Conservation (phyloP, 306 rosid genomes). For the Betula pendula region DNA sequence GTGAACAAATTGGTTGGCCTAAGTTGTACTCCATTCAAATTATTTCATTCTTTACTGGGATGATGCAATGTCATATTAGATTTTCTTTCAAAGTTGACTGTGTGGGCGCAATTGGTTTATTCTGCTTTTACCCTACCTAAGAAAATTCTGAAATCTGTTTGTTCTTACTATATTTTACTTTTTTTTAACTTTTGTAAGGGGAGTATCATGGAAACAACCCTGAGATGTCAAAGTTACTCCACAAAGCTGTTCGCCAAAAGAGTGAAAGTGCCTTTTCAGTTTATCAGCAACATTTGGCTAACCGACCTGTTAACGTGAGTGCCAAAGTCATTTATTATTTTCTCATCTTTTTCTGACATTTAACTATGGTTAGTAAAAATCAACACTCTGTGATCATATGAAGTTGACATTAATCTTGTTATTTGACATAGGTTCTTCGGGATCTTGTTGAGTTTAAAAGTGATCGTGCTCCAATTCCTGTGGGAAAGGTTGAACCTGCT, state of each 20-base stretch:
- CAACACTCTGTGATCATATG: conserved; percentile 1
- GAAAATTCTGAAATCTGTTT: neutral
- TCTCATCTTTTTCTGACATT: conserved; percentile 14
- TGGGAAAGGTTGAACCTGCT: conserved; percentile 97
- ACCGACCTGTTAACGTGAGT: conserved; percentile 94
- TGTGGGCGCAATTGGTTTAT: conserved; percentile 7
- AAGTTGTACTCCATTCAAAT: conserved; percentile 2
- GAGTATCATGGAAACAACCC: conserved; percentile 99
- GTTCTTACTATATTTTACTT: conserved; percentile 6
- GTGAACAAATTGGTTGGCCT: conserved; percentile 1
- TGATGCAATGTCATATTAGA: neutral
- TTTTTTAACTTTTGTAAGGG: conserved; percentile 44
- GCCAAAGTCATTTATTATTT: conserved; percentile 15
- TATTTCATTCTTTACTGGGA: conserved; percentile 9
- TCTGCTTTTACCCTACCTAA: neutral
- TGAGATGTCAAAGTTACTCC: conserved; percentile 99
- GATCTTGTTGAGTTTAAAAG: conserved; percentile 97
- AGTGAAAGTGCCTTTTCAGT: conserved; percentile 91
- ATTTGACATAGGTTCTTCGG: conserved; percentile 75
- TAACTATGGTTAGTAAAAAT: neutral
- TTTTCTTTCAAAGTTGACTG: neutral
- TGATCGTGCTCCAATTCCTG: conserved; percentile 83
- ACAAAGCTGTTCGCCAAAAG: conserved; percentile 98
- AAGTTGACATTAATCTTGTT: conserved; percentile 19
- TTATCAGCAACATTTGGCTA: conserved; percentile 98